Percentiles rank a stretch among this genome's conserved stretches.
phyloP scores from a whole-genome alignment of 805 yeast species.

The Candida anglica region DNA sequence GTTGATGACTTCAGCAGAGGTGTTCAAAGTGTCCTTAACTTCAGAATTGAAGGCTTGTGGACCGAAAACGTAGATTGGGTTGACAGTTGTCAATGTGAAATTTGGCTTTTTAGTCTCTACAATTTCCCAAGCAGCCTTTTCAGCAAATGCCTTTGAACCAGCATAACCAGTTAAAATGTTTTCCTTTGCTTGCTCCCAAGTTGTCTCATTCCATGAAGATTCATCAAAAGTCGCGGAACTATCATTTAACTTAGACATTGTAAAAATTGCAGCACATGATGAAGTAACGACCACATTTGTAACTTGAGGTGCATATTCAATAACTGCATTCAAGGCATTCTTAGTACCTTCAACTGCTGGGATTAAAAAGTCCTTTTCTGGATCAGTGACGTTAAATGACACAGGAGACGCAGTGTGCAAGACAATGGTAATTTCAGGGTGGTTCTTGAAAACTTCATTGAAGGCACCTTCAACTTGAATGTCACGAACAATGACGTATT shows the following conservation, averaged over 20 bases:
- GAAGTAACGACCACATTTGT: constrained; percentile 44
- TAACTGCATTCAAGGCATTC: constrained; percentile 46
- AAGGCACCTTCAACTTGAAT: constrained; percentile 44
- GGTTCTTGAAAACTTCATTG: constrained; percentile 39
- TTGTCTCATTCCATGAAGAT: constrained; percentile 48
- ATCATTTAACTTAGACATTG: constrained; percentile 25
- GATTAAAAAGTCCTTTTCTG: constrained; percentile 46
- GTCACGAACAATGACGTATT: constrained; percentile 45
- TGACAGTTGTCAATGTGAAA: constrained; percentile 44
- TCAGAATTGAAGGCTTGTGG: too few relatives aligned
- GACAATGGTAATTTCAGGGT: constrained; percentile 49
- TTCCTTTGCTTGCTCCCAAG: constrained; percentile 43
- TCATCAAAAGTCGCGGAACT: constrained; percentile 36
- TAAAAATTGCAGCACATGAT: constrained; percentile 49
- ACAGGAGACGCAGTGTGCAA: constrained; percentile 63
- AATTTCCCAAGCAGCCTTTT: constrained; percentile 57
- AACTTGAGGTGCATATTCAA: constrained; percentile 37
- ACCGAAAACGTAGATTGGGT: constrained; percentile 56
- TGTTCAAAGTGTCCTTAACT: too few relatives aligned
- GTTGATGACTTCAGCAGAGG: constrained; percentile 41
- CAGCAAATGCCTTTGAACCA: constrained; percentile 61
- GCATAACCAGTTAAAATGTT: constrained; percentile 43
- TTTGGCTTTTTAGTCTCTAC: constrained; percentile 30
- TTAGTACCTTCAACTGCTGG: constrained; percentile 58
- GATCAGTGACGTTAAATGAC: constrained; percentile 37